A percentile compares a stretch with the other conserved stretches of the same genome.
Conservation (phyloP, 805 yeast species). For the Torulaspora quercuum region DNA sequence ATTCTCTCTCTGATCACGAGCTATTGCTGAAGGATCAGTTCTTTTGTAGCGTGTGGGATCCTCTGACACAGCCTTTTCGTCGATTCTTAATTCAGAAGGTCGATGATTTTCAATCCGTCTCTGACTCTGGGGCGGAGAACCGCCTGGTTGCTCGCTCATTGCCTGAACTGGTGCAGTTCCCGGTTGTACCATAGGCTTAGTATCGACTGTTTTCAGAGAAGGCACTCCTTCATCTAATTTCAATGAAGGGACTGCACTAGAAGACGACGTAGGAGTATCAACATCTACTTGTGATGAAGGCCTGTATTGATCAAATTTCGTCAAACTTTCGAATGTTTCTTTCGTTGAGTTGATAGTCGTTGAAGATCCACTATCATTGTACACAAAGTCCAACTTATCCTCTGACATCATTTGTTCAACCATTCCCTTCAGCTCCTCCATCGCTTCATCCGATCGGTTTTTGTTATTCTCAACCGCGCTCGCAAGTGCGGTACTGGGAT, state of each 20-base stretch:
- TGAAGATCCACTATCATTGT: conserved; percentile 7
- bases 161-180: too few species aligned
- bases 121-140: too few species aligned
- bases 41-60: neutral
- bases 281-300: conserved; percentile 25
- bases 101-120: too few species aligned
- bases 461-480: conserved; percentile 1
- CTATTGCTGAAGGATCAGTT: too few species aligned
- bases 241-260: conserved; percentile 11
- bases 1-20: too few species aligned
- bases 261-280: conserved; percentile 39
- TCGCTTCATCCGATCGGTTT: conserved; percentile 19
- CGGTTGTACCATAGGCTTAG: neutral
- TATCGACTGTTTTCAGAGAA: conserved; percentile 1
- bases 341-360: conserved; percentile 11
- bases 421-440: conserved; percentile 37
- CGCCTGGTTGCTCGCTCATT: too few species aligned
- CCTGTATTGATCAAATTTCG: conserved; percentile 32
- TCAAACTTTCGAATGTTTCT: conserved; percentile 29
- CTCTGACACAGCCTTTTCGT: too few species aligned
- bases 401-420: conserved; percentile 35
- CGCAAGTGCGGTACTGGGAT: neutral
- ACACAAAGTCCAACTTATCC: conserved; percentile 8
- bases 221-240: conserved; percentile 5
- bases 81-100: too few species aligned